Base-by-base conservation (phyloP, 2,329 filamentous ascomycete genomes). In the Paecilomyces sp. region DNA sequence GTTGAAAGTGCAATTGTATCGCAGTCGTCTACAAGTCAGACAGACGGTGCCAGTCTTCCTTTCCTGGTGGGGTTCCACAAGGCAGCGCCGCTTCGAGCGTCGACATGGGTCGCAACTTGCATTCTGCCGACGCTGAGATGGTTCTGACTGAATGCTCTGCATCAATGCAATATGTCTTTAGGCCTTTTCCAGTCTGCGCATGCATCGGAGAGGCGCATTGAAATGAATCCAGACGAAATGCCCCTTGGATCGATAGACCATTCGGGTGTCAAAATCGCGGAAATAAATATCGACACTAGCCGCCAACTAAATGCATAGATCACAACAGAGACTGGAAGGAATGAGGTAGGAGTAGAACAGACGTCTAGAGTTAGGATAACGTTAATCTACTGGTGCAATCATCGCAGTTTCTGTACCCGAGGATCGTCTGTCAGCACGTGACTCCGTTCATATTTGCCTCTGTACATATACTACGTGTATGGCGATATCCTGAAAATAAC, bases 91-190 rank as follows among this genome's bases (percentile, higher is more conserved):
- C 36, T 69, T 69, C 1, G 66, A 67, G 30, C 65, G 67, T 18
- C 67, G 61, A 33, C 67, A 69, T 34, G 58, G 63, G 41, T 69
- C 67, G 52, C 67, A 69, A 58, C 67, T 69, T 6, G 65, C 62
- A 53, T 68, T 65, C 33, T 68, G 67, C 34, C 67, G 67, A 41
- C 67, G 65, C 34, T 58, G 58, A 24, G 55, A 24, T 28, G 25
- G 41, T 0, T 52, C 2, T 2, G 52, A 30, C n/a, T 9, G 41
- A 18, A 47, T 8, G 7, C 4, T 47, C 41, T 47, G 41, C 41
- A 47, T 47, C n/a, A 22, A 47, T 47, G 41, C 8, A 9, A 47
- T 47, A 5, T 8, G 2, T 18, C 41, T n/a, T 47, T 47, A 18
- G 8, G n/a, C 4, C 41, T 18, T 47, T 18, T 22, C 13, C 13